phyloP scores from a whole-genome alignment of 805 yeast species.

The Dipodascopsis uninucleata region DNA sequence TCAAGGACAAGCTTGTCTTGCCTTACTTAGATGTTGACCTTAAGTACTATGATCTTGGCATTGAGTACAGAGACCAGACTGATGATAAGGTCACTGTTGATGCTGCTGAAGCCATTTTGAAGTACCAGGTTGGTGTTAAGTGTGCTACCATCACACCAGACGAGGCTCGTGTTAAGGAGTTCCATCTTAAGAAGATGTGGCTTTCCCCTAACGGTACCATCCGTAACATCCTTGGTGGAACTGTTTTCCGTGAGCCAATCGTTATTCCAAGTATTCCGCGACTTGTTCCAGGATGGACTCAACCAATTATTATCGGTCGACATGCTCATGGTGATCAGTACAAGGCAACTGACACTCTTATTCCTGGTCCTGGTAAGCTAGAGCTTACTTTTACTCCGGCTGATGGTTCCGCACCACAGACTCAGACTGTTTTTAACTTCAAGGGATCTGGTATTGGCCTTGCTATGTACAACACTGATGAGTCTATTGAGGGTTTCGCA shows the following conservation, averaged over 20 bases:
- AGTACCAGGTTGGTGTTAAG: constrained; percentile 90
- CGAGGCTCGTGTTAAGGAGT: constrained; percentile 91
- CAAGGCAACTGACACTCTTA: constrained; percentile 81
- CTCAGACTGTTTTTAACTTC: constrained; percentile 64
- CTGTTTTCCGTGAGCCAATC: constrained; percentile 95
- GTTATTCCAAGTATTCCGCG: constrained; percentile 86
- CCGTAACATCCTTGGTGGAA: constrained; percentile 92
- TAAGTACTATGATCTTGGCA: constrained; percentile 87
- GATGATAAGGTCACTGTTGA: constrained; percentile 84
- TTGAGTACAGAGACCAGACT: constrained; percentile 81
- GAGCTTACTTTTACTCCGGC: constrained; percentile 72
- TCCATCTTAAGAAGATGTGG: constrained; percentile 93
- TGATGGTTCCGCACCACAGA: constrained; percentile 53
- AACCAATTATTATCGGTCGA: constrained; percentile 95
- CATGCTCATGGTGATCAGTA: constrained; percentile 98
- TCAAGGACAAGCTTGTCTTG: constrained; percentile 76
- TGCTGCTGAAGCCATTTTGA: constrained; percentile 82
- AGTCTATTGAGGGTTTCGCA: constrained; percentile 88
- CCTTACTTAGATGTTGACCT: constrained; percentile 86
- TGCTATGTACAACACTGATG: constrained; percentile 95
- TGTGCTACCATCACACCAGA: constrained; percentile 99
- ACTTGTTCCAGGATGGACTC: constrained; percentile 85
- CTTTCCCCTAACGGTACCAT: constrained; percentile 95
- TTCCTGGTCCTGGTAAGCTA: constrained; percentile 76
- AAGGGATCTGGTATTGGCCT: constrained; percentile 75